Conservation (phyloP, 73 alveolate genomes). For the Paramecium pentaurelia region DNA sequence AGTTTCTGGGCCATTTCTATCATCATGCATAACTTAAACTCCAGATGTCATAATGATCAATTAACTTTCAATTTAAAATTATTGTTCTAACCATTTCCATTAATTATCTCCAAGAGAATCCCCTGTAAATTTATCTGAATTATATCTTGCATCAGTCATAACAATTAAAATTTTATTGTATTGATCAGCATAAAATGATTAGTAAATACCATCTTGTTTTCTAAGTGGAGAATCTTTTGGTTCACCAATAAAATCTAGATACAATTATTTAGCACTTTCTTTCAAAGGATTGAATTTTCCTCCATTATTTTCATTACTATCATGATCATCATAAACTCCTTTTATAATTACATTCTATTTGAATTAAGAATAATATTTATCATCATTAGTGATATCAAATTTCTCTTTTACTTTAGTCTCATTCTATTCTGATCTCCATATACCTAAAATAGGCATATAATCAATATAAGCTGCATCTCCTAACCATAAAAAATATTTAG, state of each 20-base stretch:
- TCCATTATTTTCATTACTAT: conserved; percentile 71
- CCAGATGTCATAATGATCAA: conserved; percentile 69
- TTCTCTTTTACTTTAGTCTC: not conserved
- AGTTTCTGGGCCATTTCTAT: conserved; percentile 64
- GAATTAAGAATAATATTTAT: conserved; percentile 44
- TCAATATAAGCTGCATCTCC: conserved; percentile 62
- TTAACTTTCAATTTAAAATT: conserved; percentile 44
- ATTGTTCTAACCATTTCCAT: conserved; percentile 74
- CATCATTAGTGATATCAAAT: not conserved
- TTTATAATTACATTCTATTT: conserved; percentile 24
- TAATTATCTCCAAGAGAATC: conserved; percentile 67
- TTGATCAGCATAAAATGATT: conserved; percentile 58
- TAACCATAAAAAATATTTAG: conserved; percentile 50
- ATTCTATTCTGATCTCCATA: conserved; percentile 44
- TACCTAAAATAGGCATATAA: conserved; percentile 44
- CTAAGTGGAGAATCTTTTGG: conserved; percentile 64
- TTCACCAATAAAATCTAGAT: conserved; percentile 71
- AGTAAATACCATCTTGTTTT: conserved; percentile 65
- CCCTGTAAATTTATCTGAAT: conserved; percentile 25
- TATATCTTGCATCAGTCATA: conserved; percentile 73
- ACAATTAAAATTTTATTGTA: conserved; percentile 59
- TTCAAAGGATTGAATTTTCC: conserved; percentile 63
- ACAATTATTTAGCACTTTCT: conserved; percentile 55
- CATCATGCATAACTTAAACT: conserved; percentile 69
- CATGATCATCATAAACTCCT: conserved; percentile 88